Evolutionary conservation across 2,329 filamentous ascomycete genomes (phyloP).

Genomic region (Xylariaceae sp.): DNA sequence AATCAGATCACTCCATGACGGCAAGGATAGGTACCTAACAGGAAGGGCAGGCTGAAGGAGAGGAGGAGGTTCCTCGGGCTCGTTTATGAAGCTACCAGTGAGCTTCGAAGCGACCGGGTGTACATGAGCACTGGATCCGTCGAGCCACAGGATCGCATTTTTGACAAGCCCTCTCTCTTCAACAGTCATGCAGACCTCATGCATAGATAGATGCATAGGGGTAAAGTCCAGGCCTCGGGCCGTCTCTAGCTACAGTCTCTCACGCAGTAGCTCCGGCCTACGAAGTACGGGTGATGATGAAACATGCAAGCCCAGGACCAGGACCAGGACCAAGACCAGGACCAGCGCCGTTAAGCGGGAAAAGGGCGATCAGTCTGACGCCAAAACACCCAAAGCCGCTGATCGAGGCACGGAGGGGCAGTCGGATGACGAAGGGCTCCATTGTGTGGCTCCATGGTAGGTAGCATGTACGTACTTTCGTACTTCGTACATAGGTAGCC

Average conservation of each 20-base stretch:
- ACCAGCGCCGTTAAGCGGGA: conserved; percentile 11
- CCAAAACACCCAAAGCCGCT: not conserved
- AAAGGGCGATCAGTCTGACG: conserved; percentile 12
- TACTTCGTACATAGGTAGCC: no score
- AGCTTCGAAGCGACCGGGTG: conserved; percentile 3
- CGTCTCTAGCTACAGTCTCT: conserved; percentile 4
- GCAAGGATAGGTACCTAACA: conserved; percentile 8
- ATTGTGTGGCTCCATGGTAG: no score
- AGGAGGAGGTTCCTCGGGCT: conserved; percentile 16
- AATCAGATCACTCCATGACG: conserved; percentile 19
- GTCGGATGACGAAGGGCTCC: not conserved
- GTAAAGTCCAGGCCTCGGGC: conserved; percentile 16
- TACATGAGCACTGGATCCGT: conserved; percentile 22
- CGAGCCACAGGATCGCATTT: conserved; percentile 31
- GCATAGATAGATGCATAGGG: conserved; percentile 6
- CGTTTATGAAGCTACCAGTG: conserved; percentile 22
- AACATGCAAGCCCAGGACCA: conserved; percentile 28
- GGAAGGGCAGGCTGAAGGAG: conserved; percentile 19
- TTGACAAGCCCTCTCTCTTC: conserved; percentile 28
- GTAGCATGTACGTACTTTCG: no score
- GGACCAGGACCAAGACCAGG: no score
- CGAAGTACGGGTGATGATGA: conserved; percentile 26
- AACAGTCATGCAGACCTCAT: conserved; percentile 23
- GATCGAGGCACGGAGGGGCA: not conserved
- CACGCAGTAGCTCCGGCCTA: no score